Percentiles rank a stretch among this genome's conserved stretches.
Evolutionary conservation across 148 eudicot genomes (phyloP).

Genomic region (Chenopodium quinoa): DNA sequence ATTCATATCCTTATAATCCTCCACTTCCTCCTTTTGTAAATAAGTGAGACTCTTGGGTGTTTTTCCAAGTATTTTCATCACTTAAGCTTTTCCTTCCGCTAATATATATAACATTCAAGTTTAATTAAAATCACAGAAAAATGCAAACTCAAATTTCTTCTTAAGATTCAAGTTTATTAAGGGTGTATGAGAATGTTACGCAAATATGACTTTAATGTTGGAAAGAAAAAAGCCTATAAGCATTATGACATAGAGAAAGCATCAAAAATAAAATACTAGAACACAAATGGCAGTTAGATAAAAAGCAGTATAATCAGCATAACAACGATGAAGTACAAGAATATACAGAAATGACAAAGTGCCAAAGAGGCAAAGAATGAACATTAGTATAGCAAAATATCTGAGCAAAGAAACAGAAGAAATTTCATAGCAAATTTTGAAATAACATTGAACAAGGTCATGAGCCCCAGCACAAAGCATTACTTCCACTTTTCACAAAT

Average conservation of each 20-base stretch:
- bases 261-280: not conserved
- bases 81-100: not conserved
- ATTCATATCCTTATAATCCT: too few relatives aligned
- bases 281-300: not conserved
- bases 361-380: not conserved
- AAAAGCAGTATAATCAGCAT: not conserved
- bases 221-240: not conserved
- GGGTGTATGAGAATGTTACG: not conserved
- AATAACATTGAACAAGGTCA: not conserved
- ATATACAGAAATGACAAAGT: not conserved
- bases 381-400: not conserved
- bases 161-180: too few relatives aligned
- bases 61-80: not conserved
- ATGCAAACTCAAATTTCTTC: not conserved
- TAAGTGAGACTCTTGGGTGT: not conserved
- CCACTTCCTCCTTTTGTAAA: too few relatives aligned
- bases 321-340: not conserved
- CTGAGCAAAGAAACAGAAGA: not conserved
- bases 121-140: not conserved
- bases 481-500: not conserved
- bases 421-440: not conserved
- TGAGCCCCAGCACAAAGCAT: not conserved
- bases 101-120: too few relatives aligned
- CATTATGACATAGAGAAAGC: not conserved
- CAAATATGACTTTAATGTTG: too few relatives aligned